Evolutionary conservation across 257 asterid genomes (phyloP).

Genomic region (Nicotiana obtusifolia): DNA sequence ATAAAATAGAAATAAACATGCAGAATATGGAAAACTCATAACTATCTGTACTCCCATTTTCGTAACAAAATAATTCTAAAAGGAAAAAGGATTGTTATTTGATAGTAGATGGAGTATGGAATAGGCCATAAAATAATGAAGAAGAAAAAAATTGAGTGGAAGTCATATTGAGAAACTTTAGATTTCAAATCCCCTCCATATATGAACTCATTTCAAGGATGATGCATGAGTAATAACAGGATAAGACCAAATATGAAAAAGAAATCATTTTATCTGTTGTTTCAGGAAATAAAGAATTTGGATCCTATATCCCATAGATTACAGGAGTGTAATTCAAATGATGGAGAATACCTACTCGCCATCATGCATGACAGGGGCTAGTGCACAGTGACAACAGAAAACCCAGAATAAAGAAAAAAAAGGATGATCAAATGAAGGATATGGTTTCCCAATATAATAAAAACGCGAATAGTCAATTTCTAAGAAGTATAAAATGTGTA

Average conservation of each 20-base stretch:
- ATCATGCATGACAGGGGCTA: not conserved
- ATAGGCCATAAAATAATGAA: not conserved
- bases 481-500: not conserved
- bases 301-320: not conserved
- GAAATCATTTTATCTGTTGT: not conserved
- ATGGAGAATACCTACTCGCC: not conserved
- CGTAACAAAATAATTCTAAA: not conserved
- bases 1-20: not conserved
- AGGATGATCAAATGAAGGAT: not conserved
- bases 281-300: not conserved
- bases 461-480: not conserved
- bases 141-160: not conserved
- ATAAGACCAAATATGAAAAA: not conserved
- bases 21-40: not conserved
- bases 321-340: not conserved
- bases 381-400: not conserved
- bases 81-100: not conserved
- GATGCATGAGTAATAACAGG: not conserved
- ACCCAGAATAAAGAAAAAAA: not conserved
- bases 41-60: not conserved
- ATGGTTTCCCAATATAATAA: not conserved
- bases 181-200: not conserved
- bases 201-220: conserved; percentile 1
- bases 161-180: not conserved
- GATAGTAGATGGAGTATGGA: not conserved